Conservation (phyloP, 2,329 filamentous ascomycete species). For the Aspergillus arachidicola region DNA sequence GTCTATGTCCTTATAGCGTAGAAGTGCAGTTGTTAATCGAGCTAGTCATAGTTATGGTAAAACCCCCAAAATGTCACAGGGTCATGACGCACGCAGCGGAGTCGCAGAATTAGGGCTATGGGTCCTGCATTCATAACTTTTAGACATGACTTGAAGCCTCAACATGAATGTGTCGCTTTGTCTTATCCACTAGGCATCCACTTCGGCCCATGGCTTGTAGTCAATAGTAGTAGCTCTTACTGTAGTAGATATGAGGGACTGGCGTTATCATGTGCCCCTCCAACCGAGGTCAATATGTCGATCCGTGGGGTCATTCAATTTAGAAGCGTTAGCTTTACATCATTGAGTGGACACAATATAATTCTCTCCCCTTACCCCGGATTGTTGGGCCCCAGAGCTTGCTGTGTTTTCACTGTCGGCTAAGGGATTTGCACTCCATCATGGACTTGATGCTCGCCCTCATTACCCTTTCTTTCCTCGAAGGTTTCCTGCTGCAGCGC, state of each 20-base stretch:
- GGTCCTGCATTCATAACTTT: background rate
- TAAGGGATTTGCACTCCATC: background rate
- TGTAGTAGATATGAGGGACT: background rate
- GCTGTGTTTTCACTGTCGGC: background rate
- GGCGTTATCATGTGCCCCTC: slow-evolving; percentile 1
- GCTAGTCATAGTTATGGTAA: too few species aligned
- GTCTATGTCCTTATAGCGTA: too few species aligned
- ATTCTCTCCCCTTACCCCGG: slow-evolving; percentile 1
- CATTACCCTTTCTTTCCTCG: slow-evolving; percentile 26
- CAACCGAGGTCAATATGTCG: slow-evolving; percentile 11
- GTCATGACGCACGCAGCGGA: too few species aligned
- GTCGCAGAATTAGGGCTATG: background rate
- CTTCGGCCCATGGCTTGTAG: background rate
- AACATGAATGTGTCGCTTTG: too few species aligned
- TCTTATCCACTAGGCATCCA: background rate
- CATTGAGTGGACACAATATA: background rate
- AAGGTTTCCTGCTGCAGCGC: slow-evolving; percentile 34
- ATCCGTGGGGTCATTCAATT: slow-evolving; percentile 3
- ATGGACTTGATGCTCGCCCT: slow-evolving; percentile 17
- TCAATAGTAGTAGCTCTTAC: background rate
- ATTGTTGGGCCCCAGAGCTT: background rate
- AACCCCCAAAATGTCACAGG: too few species aligned
- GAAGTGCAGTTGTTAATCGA: too few species aligned
- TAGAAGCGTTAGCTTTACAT: background rate
- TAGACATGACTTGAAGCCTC: background rate